Evolutionary conservation across 495 filamentous ascomycete species (phyloP).

Genomic region (Penicillium macrosclerotiorum): DNA sequence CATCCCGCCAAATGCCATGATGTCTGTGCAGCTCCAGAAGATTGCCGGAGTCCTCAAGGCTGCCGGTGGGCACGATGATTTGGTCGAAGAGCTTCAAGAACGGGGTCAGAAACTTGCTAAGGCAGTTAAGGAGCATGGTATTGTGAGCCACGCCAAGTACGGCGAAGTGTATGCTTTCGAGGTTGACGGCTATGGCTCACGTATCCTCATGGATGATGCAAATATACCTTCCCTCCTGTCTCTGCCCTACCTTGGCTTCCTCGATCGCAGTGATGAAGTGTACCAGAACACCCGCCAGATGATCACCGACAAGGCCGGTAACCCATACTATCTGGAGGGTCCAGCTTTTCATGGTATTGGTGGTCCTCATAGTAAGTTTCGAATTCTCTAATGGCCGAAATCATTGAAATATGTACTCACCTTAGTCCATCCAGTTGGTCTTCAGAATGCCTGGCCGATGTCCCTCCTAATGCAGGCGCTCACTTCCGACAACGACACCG

Average conservation of each 20-base stretch:
- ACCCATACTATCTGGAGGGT: conserved; percentile 87
- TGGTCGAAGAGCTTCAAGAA: conserved; percentile 53
- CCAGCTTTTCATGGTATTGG: conserved; percentile 84
- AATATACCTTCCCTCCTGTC: conserved; percentile 90
- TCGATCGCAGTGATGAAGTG: conserved; percentile 59
- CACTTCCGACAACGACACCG: conserved; percentile 82
- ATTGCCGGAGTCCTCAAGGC: conserved; percentile 65
- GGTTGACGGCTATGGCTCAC: conserved; percentile 91
- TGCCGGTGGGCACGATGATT: conserved; percentile 50
- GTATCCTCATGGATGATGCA: conserved; percentile 94
- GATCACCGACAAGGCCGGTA: conserved; percentile 73
- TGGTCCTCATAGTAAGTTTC: conserved; percentile 58
- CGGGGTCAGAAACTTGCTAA: conserved; percentile 67
- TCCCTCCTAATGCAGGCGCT: conserved; percentile 85
- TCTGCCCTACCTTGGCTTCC: conserved; percentile 83
- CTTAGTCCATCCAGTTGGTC: conserved; percentile 56
- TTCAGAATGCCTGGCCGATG: conserved; percentile 96
- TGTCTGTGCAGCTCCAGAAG: conserved; percentile 83
- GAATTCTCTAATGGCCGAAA: not conserved
- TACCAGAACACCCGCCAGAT: conserved; percentile 93
- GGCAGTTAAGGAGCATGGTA: conserved; percentile 85
- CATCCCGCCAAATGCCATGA: conserved; percentile 95
- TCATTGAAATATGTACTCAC: not conserved
- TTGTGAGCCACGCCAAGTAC: conserved; percentile 77
- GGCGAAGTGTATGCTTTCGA: conserved; percentile 95